A percentile compares a stretch with the other conserved stretches of the same genome.
Conservation (phyloP, 805 yeast genomes). For the Blastobotrys americana region DNA sequence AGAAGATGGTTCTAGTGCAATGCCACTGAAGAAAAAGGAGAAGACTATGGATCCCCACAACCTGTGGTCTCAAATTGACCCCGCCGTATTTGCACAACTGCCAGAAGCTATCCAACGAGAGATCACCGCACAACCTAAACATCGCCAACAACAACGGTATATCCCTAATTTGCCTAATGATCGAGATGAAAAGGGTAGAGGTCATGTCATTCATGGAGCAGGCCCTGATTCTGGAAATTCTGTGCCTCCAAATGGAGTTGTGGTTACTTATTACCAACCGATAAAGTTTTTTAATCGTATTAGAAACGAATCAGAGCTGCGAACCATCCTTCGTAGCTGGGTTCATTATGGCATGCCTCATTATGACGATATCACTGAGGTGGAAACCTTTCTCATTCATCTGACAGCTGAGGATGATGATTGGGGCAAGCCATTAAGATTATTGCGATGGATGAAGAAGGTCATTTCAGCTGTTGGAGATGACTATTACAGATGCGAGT, state of each 20-base stretch:
- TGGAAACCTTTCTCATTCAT: conserved; percentile 30
- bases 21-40: conserved; percentile 1
- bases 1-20: not conserved
- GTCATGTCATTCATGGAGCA: no score
- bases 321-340: conserved; percentile 34
- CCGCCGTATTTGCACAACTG: conserved; percentile 55
- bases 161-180: not conserved
- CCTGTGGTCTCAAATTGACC: conserved; percentile 39
- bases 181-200: no score
- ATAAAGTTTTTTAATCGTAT: conserved; percentile 33
- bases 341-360: conserved; percentile 30
- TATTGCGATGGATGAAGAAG: conserved; percentile 19
- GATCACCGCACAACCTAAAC: conserved; percentile 26
- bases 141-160: not conserved
- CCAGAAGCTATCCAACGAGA: conserved; percentile 65
- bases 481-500: not conserved
- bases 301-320: conserved; percentile 31
- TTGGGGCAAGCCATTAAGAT: conserved; percentile 19
- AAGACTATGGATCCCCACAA: not conserved
- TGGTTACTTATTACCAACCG: conserved; percentile 15
- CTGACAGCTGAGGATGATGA: conserved; percentile 27
- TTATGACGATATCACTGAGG: conserved; percentile 34
- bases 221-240: not conserved
- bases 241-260: not conserved
- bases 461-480: not conserved